Evolutionary conservation across 345 rosid species (phyloP).

Genomic region (Gossypium raimondii): DNA sequence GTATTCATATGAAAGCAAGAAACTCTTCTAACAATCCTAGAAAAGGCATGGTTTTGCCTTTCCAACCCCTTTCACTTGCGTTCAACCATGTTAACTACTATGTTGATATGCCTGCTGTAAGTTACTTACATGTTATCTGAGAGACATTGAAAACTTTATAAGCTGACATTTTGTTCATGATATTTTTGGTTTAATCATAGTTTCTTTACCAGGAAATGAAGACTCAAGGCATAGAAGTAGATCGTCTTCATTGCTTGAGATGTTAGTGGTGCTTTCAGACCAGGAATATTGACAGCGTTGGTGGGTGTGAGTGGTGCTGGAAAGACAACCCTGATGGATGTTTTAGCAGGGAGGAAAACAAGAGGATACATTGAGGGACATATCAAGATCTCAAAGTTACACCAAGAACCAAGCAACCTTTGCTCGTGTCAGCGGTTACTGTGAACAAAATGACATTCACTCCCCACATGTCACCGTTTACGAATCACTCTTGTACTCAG

Average conservation of each 20-base stretch:
- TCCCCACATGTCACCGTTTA: conserved; percentile 86
- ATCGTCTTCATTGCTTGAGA: conserved; percentile 73
- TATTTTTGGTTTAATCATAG: neutral
- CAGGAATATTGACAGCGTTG: conserved; percentile 77
- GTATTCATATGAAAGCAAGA: conserved; percentile 53
- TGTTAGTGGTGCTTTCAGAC: conserved; percentile 81
- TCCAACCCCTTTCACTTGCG: conserved; percentile 75
- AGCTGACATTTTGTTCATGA: too few relatives aligned
- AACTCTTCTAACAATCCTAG: conserved; percentile 23
- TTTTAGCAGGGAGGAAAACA: conserved; percentile 85
- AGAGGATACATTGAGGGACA: conserved; percentile 74
- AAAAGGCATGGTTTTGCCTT: conserved; percentile 90
- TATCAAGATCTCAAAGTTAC: conserved; percentile 63
- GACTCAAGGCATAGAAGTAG: conserved; percentile 55
- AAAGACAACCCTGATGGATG: conserved; percentile 94
- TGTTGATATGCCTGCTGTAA: conserved; percentile 88
- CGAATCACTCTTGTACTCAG: conserved; percentile 79
- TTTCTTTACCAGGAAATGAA: conserved; percentile 67
- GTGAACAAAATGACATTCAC: conserved; percentile 91
- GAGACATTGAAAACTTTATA: neutral
- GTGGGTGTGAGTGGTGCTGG: conserved; percentile 97
- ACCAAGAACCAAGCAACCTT: conserved; percentile 89
- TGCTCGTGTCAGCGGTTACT: conserved; percentile 82
- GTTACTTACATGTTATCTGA: conserved; percentile 18
- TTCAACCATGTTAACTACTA: conserved; percentile 74